Conservation (phyloP, 768 basidiomycete species). For the Podaxis sp. region DNA sequence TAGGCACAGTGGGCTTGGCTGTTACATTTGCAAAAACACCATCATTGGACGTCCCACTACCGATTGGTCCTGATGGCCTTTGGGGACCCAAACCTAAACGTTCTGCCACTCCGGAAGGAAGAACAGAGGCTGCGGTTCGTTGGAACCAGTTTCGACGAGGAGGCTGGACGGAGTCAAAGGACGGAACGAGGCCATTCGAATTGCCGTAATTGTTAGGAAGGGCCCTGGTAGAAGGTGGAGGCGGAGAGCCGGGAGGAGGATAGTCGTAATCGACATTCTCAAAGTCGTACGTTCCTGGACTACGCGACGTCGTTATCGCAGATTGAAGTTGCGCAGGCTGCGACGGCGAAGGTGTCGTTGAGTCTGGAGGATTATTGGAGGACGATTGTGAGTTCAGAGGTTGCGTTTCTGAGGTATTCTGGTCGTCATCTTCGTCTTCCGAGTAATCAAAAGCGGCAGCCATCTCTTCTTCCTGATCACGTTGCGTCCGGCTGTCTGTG, state of each 20-base stretch:
- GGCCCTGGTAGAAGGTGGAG: slow-evolving; percentile 58
- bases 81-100: slow-evolving; percentile 42
- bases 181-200: slow-evolving; percentile 67
- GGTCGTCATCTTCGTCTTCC: slow-evolving; percentile 65
- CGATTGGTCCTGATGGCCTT: slow-evolving; percentile 44
- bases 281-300: slow-evolving; percentile 67
- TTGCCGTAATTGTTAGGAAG: slow-evolving; percentile 74
- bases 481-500: slow-evolving; percentile 41
- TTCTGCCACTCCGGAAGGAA: slow-evolving; percentile 50
- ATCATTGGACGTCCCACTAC: slow-evolving; percentile 73
- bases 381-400: slow-evolving; percentile 43
- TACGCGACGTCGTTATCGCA: slow-evolving; percentile 10
- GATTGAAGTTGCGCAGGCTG: slow-evolving; percentile 21
- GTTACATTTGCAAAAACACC: slow-evolving; percentile 96
- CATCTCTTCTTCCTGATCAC: slow-evolving; percentile 57
- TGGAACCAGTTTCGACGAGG: slow-evolving; percentile 51
- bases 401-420: slow-evolving; percentile 46
- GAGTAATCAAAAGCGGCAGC: slow-evolving; percentile 85
- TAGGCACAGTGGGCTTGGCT: slow-evolving; percentile 73
- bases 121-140: slow-evolving; percentile 51
- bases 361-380: not conserved
- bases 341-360: slow-evolving; percentile 27
- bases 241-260: slow-evolving; percentile 84
- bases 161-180: slow-evolving; percentile 31
- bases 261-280: slow-evolving; percentile 77